Evolutionary conservation across 1,284 basidiomycete species (phyloP).

Genomic region (Leccinum solheimii): DNA sequence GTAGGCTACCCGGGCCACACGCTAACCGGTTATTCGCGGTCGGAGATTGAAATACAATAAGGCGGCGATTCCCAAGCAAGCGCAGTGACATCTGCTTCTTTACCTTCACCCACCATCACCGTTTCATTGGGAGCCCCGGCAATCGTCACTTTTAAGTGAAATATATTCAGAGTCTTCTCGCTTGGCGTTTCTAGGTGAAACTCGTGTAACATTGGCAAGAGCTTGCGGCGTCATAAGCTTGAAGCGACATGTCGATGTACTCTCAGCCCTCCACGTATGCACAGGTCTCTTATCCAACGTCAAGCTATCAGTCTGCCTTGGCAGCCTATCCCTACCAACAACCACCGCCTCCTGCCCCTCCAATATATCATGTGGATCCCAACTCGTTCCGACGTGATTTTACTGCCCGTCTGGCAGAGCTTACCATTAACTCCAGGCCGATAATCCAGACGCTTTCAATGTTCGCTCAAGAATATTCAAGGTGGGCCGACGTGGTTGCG

Average conservation of each 20-base stretch:
- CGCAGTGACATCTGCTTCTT: conserved; percentile 29
- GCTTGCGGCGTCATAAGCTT: conserved; percentile 35
- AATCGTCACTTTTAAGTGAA: conserved; percentile 40
- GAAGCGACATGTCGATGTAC: conserved; percentile 50
- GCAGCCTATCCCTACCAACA: conserved; percentile 51
- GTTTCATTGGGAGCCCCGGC: conserved; percentile 39
- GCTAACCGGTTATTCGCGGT: conserved; percentile 33
- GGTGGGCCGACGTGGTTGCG: conserved; percentile 80
- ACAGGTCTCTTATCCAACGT: conserved; percentile 39
- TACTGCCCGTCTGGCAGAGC: conserved; percentile 72
- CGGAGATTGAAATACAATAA: conserved; percentile 31
- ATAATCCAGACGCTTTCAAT: conserved; percentile 96
- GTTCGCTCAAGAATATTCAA: conserved; percentile 85
- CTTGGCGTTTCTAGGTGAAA: conserved; percentile 35
- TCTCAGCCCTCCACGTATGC: conserved; percentile 44
- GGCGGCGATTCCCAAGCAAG: conserved; percentile 28
- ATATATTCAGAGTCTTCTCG: conserved; percentile 39
- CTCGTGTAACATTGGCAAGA: conserved; percentile 30
- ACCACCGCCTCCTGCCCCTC: conserved; percentile 46
- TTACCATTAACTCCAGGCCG: conserved; percentile 94
- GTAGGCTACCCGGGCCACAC: neutral
- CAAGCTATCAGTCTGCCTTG: conserved; percentile 43
- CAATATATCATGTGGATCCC: conserved; percentile 64
- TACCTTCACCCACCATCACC: conserved; percentile 51
- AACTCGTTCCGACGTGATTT: conserved; percentile 82